Base-by-base conservation (phyloP, 2,329 filamentous ascomycete genomes). In the Aureobasidium melanogenum region DNA sequence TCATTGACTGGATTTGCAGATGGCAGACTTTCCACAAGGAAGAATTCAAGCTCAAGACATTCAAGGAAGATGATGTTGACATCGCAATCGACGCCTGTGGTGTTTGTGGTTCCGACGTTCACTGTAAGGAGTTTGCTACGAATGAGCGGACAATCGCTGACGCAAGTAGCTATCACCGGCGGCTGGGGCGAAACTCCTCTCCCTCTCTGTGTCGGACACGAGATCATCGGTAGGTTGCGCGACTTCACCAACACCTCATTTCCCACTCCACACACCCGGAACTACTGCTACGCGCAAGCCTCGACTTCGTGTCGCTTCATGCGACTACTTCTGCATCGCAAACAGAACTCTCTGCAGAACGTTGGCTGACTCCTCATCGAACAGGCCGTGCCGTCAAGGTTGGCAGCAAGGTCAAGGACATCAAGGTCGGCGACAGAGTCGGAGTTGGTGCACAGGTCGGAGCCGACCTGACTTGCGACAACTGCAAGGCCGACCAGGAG, bases 391-490 rank as follows among this genome's bases (percentile, higher is more conserved):
- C 67, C 9, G 62, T 67, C 44, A 64, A 64, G 48, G 66, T 69
- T 15, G 67, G 67, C 46, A 70, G 69, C 62, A 62, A 65, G 30
- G 66, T 64, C 34, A 64, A 65, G 39, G 66, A 62, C 38, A 64
- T 71, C 52, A 69, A 69, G 46, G 66, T 68, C 62, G 54, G 67
- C 63, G 73, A 75, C 64, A 74, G 70, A 10, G 78, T 77, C 14
- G 80, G 80, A 52, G 78, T 79, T 30, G 80, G 80, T 51, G 75
- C 74, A 47, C 76, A 77, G 61, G 75, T 74, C 9, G 77, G 72
- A 41, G 76, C 73, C 52, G 81, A 80, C 67, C 73, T 79, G 54
- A 75, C 78, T 44, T 85, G 83, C 63, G 77, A 80, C 46, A 78
- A 80, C 48, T 85, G 83, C 66, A 70, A 71, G 3, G 69, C 69